Evolutionary conservation across 805 yeast genomes (phyloP), one percentile per base, ranked within the genome.

Genomic region (Lipomyces lipofer): DNA sequence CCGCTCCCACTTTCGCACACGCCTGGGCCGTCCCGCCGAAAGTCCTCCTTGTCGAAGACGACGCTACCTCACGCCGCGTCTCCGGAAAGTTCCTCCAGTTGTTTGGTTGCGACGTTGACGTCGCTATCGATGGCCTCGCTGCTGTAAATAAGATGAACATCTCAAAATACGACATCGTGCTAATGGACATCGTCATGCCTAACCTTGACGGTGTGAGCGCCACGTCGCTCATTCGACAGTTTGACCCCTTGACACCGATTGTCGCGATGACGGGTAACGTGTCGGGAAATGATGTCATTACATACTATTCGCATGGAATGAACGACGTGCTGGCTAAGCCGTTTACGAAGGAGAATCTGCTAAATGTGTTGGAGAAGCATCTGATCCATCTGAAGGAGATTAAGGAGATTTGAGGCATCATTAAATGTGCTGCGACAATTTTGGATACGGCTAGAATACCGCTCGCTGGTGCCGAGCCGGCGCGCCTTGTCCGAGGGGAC

Each of bases 241-340:
- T 88, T 67, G 95, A 90, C 69, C 81, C 82, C 19, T 79, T 79
- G 50, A 88, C 97, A 0, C 98, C 98, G 10, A 88, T 94, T 59
- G 85, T 94, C 62, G 95, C 96, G 28, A 88, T 88, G 96, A 88
- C 96, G 1, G 95, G 96, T 38, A 89, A 88, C 67, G 86, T 88
- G 52, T 85, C 86, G 62, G 88, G 85, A 60, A 82, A 85, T 62
- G 96, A 89, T 69, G 75, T 89, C 54, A 86, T 86, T 44, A 85
- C 64, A 12, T 64, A 64, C 43, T 64, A 63, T 40, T 60, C 66
- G 21, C 64, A 62, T 33, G 67, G 67, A 84, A 90, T 90, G 88
- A 84, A 88, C 54, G 96, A 89, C 69, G 88, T 94, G 33, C 74
- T 94, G 59, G 95, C 96, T 3, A 89, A 94, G 67, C 99, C 99